Conservation (phyloP, 2,329 filamentous ascomycete species). For the Pestalotiopsis sp. region DNA sequence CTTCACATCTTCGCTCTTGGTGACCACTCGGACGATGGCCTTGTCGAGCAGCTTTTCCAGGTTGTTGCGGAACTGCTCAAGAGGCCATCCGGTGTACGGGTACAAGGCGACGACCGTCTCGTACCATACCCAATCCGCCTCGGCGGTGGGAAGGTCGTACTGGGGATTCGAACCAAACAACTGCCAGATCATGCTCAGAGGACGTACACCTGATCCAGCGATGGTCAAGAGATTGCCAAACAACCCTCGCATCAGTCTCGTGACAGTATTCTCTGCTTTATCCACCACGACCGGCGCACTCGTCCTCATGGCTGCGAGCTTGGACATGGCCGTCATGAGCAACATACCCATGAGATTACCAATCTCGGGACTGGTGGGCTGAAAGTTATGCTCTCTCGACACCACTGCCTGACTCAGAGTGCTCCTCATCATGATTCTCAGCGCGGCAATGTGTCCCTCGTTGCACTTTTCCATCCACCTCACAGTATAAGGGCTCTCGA, state of each 20-base stretch:
- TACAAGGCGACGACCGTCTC: slow-evolving; percentile 22
- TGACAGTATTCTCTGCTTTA: slow-evolving; percentile 26
- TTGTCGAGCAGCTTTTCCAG: slow-evolving; percentile 26
- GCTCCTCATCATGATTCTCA: slow-evolving; percentile 23
- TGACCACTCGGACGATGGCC: slow-evolving; percentile 19
- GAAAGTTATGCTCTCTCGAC: slow-evolving; percentile 14
- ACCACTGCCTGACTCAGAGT: slow-evolving; percentile 19
- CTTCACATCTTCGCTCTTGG: slow-evolving; percentile 19
- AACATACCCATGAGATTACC: slow-evolving; percentile 22
- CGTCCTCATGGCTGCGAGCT: slow-evolving; percentile 24
- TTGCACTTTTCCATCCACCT: slow-evolving; percentile 31
- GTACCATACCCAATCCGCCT: slow-evolving; percentile 23
- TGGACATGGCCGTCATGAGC: slow-evolving; percentile 28
- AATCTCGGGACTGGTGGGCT: slow-evolving; percentile 19
- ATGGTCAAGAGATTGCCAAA: slow-evolving; percentile 30
- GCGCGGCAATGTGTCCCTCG: slow-evolving; percentile 21
- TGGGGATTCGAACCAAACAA: slow-evolving; percentile 20
- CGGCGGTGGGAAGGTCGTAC: slow-evolving; percentile 20
- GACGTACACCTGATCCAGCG: slow-evolving; percentile 26
- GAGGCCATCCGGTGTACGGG: slow-evolving; percentile 24
- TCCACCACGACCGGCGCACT: slow-evolving; percentile 14
- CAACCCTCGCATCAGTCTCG: slow-evolving; percentile 29
- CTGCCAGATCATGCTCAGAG: slow-evolving; percentile 26
- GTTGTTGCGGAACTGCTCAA: slow-evolving; percentile 20
- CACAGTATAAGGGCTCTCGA: slow-evolving; percentile 25